Evolutionary conservation across 1,284 basidiomycete species (phyloP).

Genomic region (Bjerkandera adusta): DNA sequence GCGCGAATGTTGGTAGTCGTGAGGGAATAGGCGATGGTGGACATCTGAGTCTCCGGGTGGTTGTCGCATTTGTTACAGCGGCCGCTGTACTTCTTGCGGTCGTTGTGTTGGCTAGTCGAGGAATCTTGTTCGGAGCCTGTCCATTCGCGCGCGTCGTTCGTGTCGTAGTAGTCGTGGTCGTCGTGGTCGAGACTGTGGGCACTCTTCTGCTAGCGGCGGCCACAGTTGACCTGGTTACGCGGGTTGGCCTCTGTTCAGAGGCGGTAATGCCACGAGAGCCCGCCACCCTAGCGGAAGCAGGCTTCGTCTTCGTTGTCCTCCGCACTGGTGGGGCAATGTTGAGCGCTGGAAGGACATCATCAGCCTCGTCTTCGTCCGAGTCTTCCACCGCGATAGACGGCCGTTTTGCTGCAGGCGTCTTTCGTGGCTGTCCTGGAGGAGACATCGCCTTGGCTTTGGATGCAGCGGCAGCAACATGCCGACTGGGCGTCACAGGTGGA

Average conservation of each 20-base stretch:
- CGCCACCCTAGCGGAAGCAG: slow-evolving; percentile 37
- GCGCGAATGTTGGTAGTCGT: slow-evolving; percentile 64
- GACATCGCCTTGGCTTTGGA: slow-evolving; percentile 66
- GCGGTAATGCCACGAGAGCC: slow-evolving; percentile 45
- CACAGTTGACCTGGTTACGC: slow-evolving; percentile 71
- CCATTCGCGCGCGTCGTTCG: slow-evolving; percentile 22
- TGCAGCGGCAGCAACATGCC: slow-evolving; percentile 64
- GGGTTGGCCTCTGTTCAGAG: slow-evolving; percentile 67
- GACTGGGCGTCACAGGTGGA: slow-evolving; percentile 76
- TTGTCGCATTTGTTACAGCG: slow-evolving; percentile 28
- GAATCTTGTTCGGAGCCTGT: slow-evolving; percentile 73
- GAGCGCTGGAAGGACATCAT: slow-evolving; percentile 63
- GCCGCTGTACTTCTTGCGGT: slow-evolving; percentile 34
- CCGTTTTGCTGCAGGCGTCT: slow-evolving; percentile 78
- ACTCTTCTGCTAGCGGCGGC: slow-evolving; percentile 47
- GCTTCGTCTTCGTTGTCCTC: slow-evolving; percentile 40
- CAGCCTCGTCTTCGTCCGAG: slow-evolving; percentile 59
- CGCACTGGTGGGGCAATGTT: slow-evolving; percentile 38
- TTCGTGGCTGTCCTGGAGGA: slow-evolving; percentile 81
- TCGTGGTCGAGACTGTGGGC: slow-evolving; percentile 6
- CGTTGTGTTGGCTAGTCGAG: slow-evolving; percentile 61
- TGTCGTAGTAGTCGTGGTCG: not conserved
- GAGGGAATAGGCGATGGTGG: slow-evolving; percentile 67
- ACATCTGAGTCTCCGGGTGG: slow-evolving; percentile 34
- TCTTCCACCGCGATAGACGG: slow-evolving; percentile 44